A percentile compares a stretch with the other conserved stretches of the same genome.
Conservation (phyloP, 2,329 filamentous ascomycete species). For the Acarospora socialis region DNA sequence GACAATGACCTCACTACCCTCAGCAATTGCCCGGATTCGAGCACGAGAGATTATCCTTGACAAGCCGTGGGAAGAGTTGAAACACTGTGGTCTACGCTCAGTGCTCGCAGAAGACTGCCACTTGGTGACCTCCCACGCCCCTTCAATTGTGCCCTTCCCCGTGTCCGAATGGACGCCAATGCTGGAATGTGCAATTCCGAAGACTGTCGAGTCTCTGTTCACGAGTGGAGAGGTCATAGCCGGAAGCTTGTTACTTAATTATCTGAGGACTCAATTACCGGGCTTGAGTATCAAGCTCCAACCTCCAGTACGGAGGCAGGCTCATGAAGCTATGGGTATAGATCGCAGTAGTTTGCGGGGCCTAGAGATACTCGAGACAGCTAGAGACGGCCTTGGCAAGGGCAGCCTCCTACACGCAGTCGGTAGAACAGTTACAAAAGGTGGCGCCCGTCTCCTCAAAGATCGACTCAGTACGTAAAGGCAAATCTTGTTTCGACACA, state of each 20-base stretch:
- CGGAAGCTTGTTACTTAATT: slow-evolving; percentile 68
- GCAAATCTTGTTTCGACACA: slow-evolving; percentile 17
- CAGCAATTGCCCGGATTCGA: slow-evolving; percentile 66
- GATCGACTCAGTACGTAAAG: slow-evolving; percentile 76
- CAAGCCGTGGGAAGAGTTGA: slow-evolving; percentile 42
- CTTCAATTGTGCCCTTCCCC: slow-evolving; percentile 28
- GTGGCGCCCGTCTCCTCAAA: slow-evolving; percentile 69
- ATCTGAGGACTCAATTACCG: slow-evolving; percentile 65
- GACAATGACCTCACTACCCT: slow-evolving; percentile 56
- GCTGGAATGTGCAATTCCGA: slow-evolving; percentile 57
- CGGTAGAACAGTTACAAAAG: slow-evolving; percentile 77
- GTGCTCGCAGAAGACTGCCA: slow-evolving; percentile 63
- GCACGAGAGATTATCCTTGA: slow-evolving; percentile 77
- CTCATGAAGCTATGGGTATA: slow-evolving; percentile 70
- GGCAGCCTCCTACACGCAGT: slow-evolving; percentile 87
- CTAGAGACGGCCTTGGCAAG: slow-evolving; percentile 58
- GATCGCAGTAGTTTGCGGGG: slow-evolving; percentile 85
- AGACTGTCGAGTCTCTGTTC: slow-evolving; percentile 42
- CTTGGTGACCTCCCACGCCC: slow-evolving; percentile 56
- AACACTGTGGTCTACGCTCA: slow-evolving; percentile 47
- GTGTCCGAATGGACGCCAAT: slow-evolving; percentile 58
- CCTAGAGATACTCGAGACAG: slow-evolving; percentile 75
- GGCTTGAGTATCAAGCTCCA: slow-evolving; percentile 70
- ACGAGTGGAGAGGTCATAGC: slow-evolving; percentile 56
- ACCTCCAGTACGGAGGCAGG: slow-evolving; percentile 60